These are phyloP conservation scores for Caryopteris hybrid DNA, from an alignment of 305 asterid species.

Conservation along the genomic window DNA sequence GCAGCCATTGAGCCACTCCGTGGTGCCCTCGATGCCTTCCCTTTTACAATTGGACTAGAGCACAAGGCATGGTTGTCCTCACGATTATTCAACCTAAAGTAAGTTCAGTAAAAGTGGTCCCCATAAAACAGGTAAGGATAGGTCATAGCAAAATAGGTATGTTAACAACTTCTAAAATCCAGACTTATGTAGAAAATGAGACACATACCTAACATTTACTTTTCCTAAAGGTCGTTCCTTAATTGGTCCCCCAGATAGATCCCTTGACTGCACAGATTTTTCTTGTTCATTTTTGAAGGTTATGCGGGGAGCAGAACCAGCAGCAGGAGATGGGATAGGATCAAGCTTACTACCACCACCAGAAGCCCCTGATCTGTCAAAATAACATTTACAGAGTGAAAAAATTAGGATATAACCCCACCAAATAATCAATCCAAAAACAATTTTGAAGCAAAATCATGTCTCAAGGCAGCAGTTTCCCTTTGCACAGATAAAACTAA, in stretches of 20 bases:
- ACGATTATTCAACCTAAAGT: constrained; percentile 71
- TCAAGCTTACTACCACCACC: constrained; percentile 60
- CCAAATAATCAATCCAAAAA: constrained; percentile 12
- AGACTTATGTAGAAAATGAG: constrained; percentile 6
- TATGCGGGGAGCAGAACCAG: constrained; percentile 54
- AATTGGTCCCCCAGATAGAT: constrained; percentile 50
- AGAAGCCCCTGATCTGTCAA: constrained; percentile 62
- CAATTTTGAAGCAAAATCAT: not conserved
- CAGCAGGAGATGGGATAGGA: constrained; percentile 55
- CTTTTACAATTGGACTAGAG: constrained; percentile 65
- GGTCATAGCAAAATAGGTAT: not conserved
- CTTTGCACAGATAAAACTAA: not conserved
- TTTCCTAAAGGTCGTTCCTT: constrained; percentile 73
- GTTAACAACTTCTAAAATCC: not conserved
- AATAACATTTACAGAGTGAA: constrained; percentile 20
- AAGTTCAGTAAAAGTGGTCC: constrained; percentile 16
- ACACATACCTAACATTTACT: constrained; percentile 71
- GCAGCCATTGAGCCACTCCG: constrained; percentile 55
- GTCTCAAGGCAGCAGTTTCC: not conserved
- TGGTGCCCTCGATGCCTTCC: constrained; percentile 93
- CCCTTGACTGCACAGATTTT: constrained; percentile 55
- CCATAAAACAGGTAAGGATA: not conserved
- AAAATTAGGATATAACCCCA: not conserved
- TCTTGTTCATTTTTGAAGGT: constrained; percentile 74
- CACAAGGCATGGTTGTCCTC: constrained; percentile 52